These are phyloP conservation scores for Echeveria elegans DNA, from an alignment of 164 flowering plant species.

Conservation along the genomic window DNA sequence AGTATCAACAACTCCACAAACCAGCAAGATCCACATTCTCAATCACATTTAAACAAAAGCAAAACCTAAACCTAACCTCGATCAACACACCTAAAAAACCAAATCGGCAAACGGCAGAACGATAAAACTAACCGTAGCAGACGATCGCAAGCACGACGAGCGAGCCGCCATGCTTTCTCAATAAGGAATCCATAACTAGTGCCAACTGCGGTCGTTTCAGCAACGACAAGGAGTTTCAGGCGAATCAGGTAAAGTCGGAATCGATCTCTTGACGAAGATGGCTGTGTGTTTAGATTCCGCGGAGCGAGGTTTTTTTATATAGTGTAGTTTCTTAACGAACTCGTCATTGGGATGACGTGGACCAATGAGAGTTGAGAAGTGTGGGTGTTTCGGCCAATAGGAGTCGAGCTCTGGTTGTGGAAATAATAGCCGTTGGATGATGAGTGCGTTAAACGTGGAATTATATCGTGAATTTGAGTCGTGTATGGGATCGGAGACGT, in stretches of 20 bases:
- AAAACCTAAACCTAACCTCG: neutral
- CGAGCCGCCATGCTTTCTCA: conserved; percentile 4
- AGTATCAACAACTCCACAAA: neutral
- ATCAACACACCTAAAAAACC: neutral
- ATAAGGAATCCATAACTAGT: neutral
- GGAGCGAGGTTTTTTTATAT: neutral
- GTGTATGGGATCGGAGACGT: too few species aligned
- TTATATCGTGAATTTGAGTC: neutral
- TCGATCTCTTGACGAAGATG: neutral
- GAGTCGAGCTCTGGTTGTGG: conserved; percentile 7
- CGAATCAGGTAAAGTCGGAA: neutral
- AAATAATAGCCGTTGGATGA: conserved; percentile 5
- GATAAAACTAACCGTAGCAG: conserved; percentile 2
- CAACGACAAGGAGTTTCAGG: neutral
- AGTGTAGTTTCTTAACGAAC: conserved; percentile 3
- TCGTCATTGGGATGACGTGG: conserved; percentile 27
- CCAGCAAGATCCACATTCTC: neutral
- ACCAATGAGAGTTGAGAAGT: conserved; percentile 13
- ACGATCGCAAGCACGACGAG: conserved; percentile 5
- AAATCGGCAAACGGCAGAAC: neutral
- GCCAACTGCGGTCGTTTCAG: neutral
- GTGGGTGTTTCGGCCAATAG: conserved; percentile 14
- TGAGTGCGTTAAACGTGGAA: neutral
- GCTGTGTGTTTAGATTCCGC: neutral
- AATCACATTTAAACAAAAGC: neutral